These are phyloP conservation scores for Coemansia aciculifera DNA, from an alignment of 192 early-diverging fungal genomes.

Conservation along the genomic window DNA sequence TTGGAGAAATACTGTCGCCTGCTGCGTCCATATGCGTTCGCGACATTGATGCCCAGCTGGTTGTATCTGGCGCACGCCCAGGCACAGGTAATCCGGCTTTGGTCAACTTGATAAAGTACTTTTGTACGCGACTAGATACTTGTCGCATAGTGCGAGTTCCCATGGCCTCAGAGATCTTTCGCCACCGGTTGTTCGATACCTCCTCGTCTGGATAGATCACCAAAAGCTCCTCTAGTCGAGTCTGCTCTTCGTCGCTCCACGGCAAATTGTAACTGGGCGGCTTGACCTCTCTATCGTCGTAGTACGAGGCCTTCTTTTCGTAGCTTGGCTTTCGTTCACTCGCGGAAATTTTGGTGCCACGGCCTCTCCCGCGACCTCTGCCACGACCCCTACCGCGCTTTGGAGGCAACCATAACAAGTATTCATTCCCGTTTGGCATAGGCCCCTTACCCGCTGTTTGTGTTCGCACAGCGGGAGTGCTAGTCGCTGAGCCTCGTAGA, in stretches of 20 bases:
- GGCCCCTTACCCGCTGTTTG: neutral
- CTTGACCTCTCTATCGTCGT: constrained; percentile 44
- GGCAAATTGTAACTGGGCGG: constrained; percentile 64
- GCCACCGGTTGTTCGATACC: constrained; percentile 65
- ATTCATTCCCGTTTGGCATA: neutral
- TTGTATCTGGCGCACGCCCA: constrained; percentile 61
- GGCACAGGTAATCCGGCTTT: constrained; percentile 71
- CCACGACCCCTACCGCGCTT: constrained; percentile 6
- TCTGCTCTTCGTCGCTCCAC: constrained; percentile 72
- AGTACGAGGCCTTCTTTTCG: neutral
- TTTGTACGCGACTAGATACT: constrained; percentile 76
- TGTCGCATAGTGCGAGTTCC: constrained; percentile 71
- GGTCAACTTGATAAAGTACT: constrained; percentile 78
- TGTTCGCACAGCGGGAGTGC: neutral
- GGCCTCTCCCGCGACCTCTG: neutral
- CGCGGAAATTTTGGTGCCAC: neutral
- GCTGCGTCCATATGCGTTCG: neutral
- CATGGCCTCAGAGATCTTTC: constrained; percentile 70
- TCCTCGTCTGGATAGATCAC: constrained; percentile 69
- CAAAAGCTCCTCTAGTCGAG: constrained; percentile 60
- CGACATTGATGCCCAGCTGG: constrained; percentile 32
- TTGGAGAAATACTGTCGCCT: constrained; percentile 6
- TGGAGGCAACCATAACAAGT: neutral
- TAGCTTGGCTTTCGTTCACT: neutral
- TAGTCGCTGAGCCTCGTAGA: neutral